Evolutionary conservation across 768 basidiomycete species (phyloP), one percentile per base, ranked within the genome.

Genomic region (Mrakia hoshinonis): DNA sequence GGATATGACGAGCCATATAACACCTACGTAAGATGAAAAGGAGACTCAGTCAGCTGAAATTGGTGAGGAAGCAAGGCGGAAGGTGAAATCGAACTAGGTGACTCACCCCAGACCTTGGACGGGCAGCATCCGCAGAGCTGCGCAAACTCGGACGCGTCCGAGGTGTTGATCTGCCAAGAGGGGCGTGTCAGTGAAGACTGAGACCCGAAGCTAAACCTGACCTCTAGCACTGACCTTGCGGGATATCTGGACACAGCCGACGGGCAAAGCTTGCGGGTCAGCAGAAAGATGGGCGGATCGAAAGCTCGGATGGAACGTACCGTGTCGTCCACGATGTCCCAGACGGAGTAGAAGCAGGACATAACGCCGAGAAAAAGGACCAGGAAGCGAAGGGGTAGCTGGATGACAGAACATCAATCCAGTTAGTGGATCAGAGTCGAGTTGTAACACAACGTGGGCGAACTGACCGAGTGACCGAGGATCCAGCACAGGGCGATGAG

Each of bases 71-170:
- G 3, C 47, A 31, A 47, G 20, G 39, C 0, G 18, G 18, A 38
- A 11, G 3, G 73, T 77, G 39, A 43, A 88, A n/a, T n/a, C n/a
- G n/a, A n/a, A n/a, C n/a, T n/a, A 89, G 87, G 86, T 84, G 86
- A 4, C 78, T 74, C 55, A 78, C 79, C 79, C 79, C 79, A 80
- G 67, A 79, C 77, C 20, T 76, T 62, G 3, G 90, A 89, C 22
- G 90, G 89, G 77, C 85, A 92, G 79, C 91, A 93, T 29, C 79
- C 91, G 75, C 89, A 93, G 60, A 91, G 85, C 22, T 87, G 81
- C 2, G 92, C 89, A 75, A 92, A 95, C 11, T 87, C 86, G 4
- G 87, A 87, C 0, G 92, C 92, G 76, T 95, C 92, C 22, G 89
- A 90, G n/a, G 84, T 84, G 75, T 93, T 92, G 73, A 90, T 55